Evolutionary conservation across 176 grass and related monocot species (phyloP).

Genomic region (Eragrostis curvula): DNA sequence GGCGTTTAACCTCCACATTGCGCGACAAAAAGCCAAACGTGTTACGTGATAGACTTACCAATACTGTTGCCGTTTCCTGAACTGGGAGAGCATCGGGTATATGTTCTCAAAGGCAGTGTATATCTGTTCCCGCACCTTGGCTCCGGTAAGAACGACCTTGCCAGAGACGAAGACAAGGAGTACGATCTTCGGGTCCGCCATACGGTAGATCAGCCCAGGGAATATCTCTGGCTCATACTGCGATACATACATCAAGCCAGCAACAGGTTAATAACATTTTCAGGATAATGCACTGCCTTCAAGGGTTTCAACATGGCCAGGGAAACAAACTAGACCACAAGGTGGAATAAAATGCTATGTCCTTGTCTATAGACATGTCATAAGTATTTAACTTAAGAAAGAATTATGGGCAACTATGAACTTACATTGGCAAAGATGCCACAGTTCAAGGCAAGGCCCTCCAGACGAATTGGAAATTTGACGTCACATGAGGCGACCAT

Average conservation of each 20-base stretch:
- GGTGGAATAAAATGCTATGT: not conserved
- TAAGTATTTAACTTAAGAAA: no score
- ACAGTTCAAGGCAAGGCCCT: slow-evolving; percentile 64
- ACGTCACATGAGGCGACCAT: slow-evolving; percentile 85
- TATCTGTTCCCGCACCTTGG: slow-evolving; percentile 62
- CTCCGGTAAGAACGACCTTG: slow-evolving; percentile 76
- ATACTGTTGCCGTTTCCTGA: slow-evolving; percentile 50
- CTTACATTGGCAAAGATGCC: slow-evolving; percentile 78
- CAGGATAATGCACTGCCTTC: not conserved
- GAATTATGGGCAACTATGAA: not conserved
- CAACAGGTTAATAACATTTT: slow-evolving; percentile 16
- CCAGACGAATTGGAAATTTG: slow-evolving; percentile 83
- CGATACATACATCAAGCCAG: slow-evolving; percentile 5
- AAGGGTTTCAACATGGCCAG: not conserved
- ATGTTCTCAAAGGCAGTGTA: slow-evolving; percentile 77
- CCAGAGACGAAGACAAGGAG: slow-evolving; percentile 80
- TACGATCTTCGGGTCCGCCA: slow-evolving; percentile 72
- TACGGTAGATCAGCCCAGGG: slow-evolving; percentile 78
- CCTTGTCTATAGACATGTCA: not conserved
- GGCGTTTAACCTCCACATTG: not conserved
- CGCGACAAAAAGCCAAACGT: not conserved
- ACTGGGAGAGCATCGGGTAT: slow-evolving; percentile 66
- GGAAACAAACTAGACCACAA: not conserved
- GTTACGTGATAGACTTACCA: slow-evolving; percentile 24
- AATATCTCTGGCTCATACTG: slow-evolving; percentile 85